A percentile compares a stretch with the other conserved stretches of the same genome.
These are phyloP conservation scores for Trichocomaceae sp. DNA, from an alignment of 2,329 filamentous ascomycete genomes.

Conservation along the genomic window DNA sequence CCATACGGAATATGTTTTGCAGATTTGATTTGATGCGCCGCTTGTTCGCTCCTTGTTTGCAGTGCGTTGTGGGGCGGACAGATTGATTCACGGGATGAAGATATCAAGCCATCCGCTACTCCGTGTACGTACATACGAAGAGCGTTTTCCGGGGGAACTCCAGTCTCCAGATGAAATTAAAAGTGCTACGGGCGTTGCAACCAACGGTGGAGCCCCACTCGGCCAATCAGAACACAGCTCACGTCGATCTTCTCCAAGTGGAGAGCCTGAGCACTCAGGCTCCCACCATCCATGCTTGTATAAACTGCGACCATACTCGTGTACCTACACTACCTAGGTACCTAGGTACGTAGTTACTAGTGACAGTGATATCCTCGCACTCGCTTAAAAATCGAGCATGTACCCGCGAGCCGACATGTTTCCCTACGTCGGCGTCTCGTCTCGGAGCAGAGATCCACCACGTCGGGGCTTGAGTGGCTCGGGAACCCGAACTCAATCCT, in stretches of 20 bases:
- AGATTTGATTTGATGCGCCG: background rate
- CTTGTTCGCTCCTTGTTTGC: background rate
- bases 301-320: no score
- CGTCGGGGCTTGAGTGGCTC: background rate
- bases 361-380: no score
- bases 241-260: background rate
- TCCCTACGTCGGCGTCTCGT: no score
- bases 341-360: no score
- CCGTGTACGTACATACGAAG: no score
- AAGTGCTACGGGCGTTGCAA: no score
- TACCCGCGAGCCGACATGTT: no score
- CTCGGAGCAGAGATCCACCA: background rate
- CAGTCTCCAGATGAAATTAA: background rate
- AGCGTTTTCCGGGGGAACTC: background rate
- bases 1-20: background rate
- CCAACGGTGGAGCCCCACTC: background rate
- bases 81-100: background rate
- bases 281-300: no score
- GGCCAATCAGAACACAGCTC: background rate
- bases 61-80: background rate
- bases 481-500: conserved; percentile 3
- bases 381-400: no score
- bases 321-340: no score
- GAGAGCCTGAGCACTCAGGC: background rate
- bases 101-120: no score